Evolutionary conservation across 768 basidiomycete genomes (phyloP).

Genomic region (Amanita muscaria): DNA sequence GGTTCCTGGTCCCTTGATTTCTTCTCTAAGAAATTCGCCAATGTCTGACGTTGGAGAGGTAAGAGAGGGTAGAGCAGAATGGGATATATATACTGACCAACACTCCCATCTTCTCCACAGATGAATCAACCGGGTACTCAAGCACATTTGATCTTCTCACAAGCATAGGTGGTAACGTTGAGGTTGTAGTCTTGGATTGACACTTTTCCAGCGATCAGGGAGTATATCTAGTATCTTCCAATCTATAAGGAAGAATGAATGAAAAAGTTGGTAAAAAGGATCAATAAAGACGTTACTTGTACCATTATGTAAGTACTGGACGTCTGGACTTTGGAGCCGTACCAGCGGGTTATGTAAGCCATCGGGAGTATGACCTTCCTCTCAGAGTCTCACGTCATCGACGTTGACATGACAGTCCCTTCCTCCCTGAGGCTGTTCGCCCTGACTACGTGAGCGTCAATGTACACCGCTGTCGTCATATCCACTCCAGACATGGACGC

Average conservation of each 20-base stretch:
- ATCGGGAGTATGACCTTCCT: too few species aligned
- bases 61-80: not conserved
- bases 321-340: too few species aligned
- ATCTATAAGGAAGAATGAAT: conserved; percentile 38
- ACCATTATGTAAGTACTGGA: conserved; percentile 97
- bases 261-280: not conserved
- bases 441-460: too few species aligned
- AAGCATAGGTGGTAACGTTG: conserved; percentile 72
- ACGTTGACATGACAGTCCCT: too few species aligned
- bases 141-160: conserved; percentile 78
- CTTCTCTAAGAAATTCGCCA: conserved; percentile 81
- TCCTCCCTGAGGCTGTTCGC: too few species aligned
- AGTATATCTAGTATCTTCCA: conserved; percentile 90
- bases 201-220: conserved; percentile 76
- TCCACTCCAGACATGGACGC: too few species aligned
- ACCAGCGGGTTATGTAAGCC: too few species aligned
- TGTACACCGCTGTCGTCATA: too few species aligned
- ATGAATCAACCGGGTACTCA: conserved; percentile 94
- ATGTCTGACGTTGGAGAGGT: conserved; percentile 52
- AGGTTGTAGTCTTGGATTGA: conserved; percentile 43
- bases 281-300: conserved; percentile 61
- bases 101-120: conserved; percentile 90
- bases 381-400: too few species aligned
- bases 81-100: conserved; percentile 54
- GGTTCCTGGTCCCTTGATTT: conserved; percentile 83